These are phyloP conservation scores for Neophaeococcomyces aloes DNA, from an alignment of 2,329 filamentous ascomycete species.

Conservation along the genomic window DNA sequence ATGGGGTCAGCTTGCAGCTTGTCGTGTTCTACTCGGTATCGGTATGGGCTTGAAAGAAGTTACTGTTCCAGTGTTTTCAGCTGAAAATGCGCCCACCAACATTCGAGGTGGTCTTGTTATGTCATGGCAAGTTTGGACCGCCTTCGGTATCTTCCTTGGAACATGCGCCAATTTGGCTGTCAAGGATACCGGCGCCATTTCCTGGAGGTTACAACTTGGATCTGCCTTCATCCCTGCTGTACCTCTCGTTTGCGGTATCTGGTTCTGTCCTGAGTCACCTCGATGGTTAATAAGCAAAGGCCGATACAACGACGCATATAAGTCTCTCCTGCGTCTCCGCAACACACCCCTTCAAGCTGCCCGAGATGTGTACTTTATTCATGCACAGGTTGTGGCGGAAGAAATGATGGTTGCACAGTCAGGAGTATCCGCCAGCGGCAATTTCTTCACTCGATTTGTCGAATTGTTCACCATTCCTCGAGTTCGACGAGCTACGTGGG, in stretches of 20 bases:
- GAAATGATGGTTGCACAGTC: conserved; percentile 40
- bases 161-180: conserved; percentile 56
- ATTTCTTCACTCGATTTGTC: conserved; percentile 42
- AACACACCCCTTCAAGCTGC: conserved; percentile 44
- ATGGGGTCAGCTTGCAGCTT: conserved; percentile 49
- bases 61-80: conserved; percentile 45
- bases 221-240: conserved; percentile 57
- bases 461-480: conserved; percentile 53
- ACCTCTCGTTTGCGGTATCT: conserved; percentile 52
- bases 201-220: conserved; percentile 55
- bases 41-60: conserved; percentile 31
- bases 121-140: conserved; percentile 47
- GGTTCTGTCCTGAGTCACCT: conserved; percentile 50
- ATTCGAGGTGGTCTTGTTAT: conserved; percentile 46
- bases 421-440: conserved; percentile 17
- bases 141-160: conserved; percentile 33
- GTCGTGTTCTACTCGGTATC: conserved; percentile 40
- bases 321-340: conserved; percentile 39
- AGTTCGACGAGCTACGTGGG: conserved; percentile 50
- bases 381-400: conserved; percentile 47
- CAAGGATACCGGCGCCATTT: conserved; percentile 46
- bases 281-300: conserved; percentile 43
- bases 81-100: conserved; percentile 43
- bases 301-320: conserved; percentile 37
- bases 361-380: conserved; percentile 47